Evolutionary conservation across 345 rosid species (phyloP), one percentile per base, ranked within the genome.

Genomic region (Aquilaria sinensis): DNA sequence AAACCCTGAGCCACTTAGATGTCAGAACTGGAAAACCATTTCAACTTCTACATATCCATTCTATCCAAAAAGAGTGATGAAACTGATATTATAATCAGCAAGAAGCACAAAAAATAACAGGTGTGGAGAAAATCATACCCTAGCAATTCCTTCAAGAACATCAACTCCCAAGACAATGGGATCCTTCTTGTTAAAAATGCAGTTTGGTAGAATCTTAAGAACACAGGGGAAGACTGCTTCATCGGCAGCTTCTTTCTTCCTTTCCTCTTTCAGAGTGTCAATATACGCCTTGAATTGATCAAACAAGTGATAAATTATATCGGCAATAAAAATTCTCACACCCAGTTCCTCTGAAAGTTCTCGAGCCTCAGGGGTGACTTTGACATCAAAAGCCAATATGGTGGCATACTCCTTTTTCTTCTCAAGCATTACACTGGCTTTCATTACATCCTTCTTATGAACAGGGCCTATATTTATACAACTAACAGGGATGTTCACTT

Each of bases 161-260:
- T 90, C 90, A 69, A 94, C 97, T 47, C 99, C 97, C 70, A 94
- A 75, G 62, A 90, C 83, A 43, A 94, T 90, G 14, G 97, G 97
- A 69, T 90, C 92, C 78, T 80, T 88, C 79, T 85, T 90, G 74
- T 85, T 86, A 81, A 90, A 94, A 58, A 86, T 75, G 61, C 92
- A 86, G 74, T 81, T 77, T 12, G 95, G 96, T 63, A 93, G 47
- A 57, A 89, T 93, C 79, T 78, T 48, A 62, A 93, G 86, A 58
- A 88, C 85, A 58, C 96, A 93, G 29, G 97, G 98, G 81, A 93
- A 93, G 57, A 93, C 94, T 30, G 92, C 98, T 71, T 93, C 97
- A 11, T 86, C 92, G 0, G 94, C 98, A 54, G 94, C 85, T 81
- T 88, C 97, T 77, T 65, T 87, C 89, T 83, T 90, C 77, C 85